A percentile compares a stretch with the other conserved stretches of the same genome.
phyloP scores from a whole-genome alignment of 176 grass and related monocot species.

The Rhynchospora pubera region DNA sequence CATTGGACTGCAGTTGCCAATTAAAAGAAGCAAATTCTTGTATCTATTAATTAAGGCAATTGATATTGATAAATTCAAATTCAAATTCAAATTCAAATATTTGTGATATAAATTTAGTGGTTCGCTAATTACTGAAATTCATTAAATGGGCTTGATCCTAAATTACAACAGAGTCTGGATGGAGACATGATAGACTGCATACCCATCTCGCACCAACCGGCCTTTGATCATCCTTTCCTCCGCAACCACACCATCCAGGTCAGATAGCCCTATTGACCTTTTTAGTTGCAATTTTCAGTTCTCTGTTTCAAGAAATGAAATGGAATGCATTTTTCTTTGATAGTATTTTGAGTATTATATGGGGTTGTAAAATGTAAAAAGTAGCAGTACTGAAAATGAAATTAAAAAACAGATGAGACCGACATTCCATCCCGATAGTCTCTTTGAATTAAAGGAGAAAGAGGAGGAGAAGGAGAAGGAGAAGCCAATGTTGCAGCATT shows the following conservation, averaged over 20 bases:
- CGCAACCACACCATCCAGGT: slow-evolving; percentile 62
- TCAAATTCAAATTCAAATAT: too few species aligned
- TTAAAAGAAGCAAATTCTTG: too few species aligned
- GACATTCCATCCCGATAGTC: slow-evolving; percentile 51
- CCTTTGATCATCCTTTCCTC: slow-evolving; percentile 71
- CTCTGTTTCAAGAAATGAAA: not conserved
- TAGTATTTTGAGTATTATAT: too few species aligned
- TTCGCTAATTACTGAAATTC: too few species aligned
- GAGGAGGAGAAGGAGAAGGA: slow-evolving; percentile 14
- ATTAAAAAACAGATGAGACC: slow-evolving; percentile 37
- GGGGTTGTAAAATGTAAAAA: too few species aligned
- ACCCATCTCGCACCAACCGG: slow-evolving; percentile 58
- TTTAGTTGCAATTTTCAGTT: not conserved
- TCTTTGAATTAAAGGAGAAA: slow-evolving; percentile 26
- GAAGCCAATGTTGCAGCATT: slow-evolving; percentile 42
- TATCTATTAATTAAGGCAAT: too few species aligned
- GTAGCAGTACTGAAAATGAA: not conserved
- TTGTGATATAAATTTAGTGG: too few species aligned
- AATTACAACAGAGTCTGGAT: slow-evolving; percentile 43
- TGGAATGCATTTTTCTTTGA: too few species aligned
- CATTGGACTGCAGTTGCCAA: not conserved
- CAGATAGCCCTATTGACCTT: not conserved
- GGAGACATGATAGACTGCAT: slow-evolving; percentile 75
- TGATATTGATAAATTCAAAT: not conserved
- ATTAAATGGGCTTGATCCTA: too few species aligned